Conservation (phyloP, 2,329 filamentous ascomycete genomes). For the Ophiostoma sp. region DNA sequence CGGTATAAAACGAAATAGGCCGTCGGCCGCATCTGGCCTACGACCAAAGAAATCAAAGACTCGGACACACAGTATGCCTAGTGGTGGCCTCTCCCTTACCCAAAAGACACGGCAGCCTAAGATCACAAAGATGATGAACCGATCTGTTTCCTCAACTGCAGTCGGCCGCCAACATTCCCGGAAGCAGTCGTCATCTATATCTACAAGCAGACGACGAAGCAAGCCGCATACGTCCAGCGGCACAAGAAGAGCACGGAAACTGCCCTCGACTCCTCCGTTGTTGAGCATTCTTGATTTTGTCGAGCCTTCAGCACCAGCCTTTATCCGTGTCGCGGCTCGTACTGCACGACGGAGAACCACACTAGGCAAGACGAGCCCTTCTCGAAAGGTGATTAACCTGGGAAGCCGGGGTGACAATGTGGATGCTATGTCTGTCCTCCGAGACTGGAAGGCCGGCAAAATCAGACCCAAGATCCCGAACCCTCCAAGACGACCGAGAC, state of each 20-base stretch:
- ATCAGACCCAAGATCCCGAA: constrained; percentile 43
- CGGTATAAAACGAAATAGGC: constrained; percentile 44
- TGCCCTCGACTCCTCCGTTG: constrained; percentile 41
- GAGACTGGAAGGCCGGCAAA: constrained; percentile 56
- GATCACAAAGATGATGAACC: constrained; percentile 35
- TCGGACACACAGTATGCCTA: constrained; percentile 36
- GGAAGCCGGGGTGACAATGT: constrained; percentile 61
- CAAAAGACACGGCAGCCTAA: constrained; percentile 37
- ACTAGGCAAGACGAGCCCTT: constrained; percentile 57
- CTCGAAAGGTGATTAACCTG: constrained; percentile 59
- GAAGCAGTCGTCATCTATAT: background rate
- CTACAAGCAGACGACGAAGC: background rate
- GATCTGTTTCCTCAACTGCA: constrained; percentile 58
- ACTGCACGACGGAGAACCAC: constrained; percentile 50
- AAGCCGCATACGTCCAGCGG: background rate
- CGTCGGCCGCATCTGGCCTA: constrained; percentile 34
- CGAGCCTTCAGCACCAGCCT: constrained; percentile 53
- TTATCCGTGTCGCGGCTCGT: constrained; percentile 63
- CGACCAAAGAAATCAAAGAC: constrained; percentile 37
- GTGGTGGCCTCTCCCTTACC: constrained; percentile 34
- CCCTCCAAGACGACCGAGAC: constrained; percentile 1
- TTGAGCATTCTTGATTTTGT: constrained; percentile 64
- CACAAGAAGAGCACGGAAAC: background rate
- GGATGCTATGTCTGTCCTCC: constrained; percentile 55
- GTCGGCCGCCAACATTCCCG: constrained; percentile 45